Conservation (phyloP, 345 rosid genomes). For the Draba incana region DNA sequence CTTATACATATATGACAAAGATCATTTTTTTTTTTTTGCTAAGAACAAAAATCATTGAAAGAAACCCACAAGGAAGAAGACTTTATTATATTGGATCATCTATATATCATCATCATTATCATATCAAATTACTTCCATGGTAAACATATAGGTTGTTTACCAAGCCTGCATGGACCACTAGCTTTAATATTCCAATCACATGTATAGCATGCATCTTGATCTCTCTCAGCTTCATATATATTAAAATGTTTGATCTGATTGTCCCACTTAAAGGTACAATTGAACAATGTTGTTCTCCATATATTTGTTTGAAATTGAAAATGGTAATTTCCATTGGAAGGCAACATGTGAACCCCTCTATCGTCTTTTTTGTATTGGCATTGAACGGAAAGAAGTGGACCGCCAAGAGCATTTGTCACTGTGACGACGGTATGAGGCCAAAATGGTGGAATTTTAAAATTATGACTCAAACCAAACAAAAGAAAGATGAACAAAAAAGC, state of each 20-base stretch:
- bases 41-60: too few species aligned
- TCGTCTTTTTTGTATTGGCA: constrained; percentile 31
- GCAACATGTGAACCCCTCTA: constrained; percentile 4
- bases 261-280: constrained; percentile 28
- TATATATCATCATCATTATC: neutral
- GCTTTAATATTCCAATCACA: constrained; percentile 17
- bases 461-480: constrained; percentile 15
- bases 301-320: constrained; percentile 22
- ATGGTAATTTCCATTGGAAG: neutral
- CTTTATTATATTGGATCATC: too few species aligned
- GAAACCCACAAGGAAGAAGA: too few species aligned
- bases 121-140: constrained; percentile 18
- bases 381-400: constrained; percentile 32
- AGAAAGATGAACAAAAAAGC: constrained; percentile 2
- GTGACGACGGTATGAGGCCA: constrained; percentile 13
- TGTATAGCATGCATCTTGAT: neutral
- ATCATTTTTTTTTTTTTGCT: too few species aligned
- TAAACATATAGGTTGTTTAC: constrained; percentile 3
- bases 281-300: constrained; percentile 28
- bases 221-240: constrained; percentile 26
- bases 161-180: constrained; percentile 31
- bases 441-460: neutral
- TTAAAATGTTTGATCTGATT: constrained; percentile 5
- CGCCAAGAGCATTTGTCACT: constrained; percentile 13
- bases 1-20: too few species aligned